Base-by-base conservation (phyloP, 345 rosid genomes). In the Sapria himalayana region DNA sequence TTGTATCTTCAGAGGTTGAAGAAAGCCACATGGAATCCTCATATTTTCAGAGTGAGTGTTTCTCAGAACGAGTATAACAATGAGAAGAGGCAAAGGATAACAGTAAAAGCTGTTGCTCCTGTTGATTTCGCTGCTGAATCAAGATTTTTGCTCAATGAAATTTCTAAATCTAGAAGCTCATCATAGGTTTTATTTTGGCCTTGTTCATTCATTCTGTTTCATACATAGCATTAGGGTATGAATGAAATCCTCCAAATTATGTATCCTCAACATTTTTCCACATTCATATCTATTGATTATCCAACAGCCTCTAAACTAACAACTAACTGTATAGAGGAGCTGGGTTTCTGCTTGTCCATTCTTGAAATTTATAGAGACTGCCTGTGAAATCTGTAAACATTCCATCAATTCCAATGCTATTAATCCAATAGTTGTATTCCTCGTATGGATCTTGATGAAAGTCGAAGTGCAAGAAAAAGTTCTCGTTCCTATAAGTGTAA, bases 341-440 rank as follows among this genome's bases (percentile, higher is more conserved):
- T n/a, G n/a, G n/a, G n/a, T n/a, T n/a, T n/a, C n/a, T n/a, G n/a
- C n/a, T n/a, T n/a, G 59, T 44, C 80, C 56, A 53, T 44, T 82
- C 77, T 55, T 72, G 85, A 39, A 27, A 82, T 15, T 55, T 61
- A 33, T 74, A 81, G 9, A 89, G 72, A 58, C 91, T 82, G 35
- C 93, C 84, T 0, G 98, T 69, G 69, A 79, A 82, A 54, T 89
- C 98, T 14, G 98, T 89, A 46, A 89, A 82, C 46, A 82, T 72
- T 27, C 98, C 94, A 47, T 78, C 94, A 1, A 78, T 76, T 46
- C 91, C 82, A 0, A 82, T 63, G 55, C 61, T 62, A 55, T 68
- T 73, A 41, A 86, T 47, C 98, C 98, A 86, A 54, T 62, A 82
- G 29, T 68, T 66, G 22, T 78, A 86, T 46, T 86, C 98, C 9